Conservation (phyloP, 768 basidiomycete genomes). For the Tulasnella sp. region DNA sequence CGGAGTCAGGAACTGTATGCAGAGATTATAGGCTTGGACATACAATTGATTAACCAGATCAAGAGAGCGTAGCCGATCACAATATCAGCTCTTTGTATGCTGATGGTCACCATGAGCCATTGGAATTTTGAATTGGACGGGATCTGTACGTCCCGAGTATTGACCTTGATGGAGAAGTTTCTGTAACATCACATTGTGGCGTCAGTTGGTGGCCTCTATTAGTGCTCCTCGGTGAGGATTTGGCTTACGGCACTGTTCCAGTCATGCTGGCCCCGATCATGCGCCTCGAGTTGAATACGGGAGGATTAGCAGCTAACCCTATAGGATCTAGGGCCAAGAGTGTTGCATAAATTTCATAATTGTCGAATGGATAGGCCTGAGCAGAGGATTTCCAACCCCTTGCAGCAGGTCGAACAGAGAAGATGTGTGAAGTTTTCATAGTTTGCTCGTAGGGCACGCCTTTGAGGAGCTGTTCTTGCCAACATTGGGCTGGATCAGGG, state of each 20-base stretch:
- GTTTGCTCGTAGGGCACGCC: slow-evolving; percentile 8
- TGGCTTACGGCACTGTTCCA: slow-evolving; percentile 5
- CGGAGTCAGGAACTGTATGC: no score
- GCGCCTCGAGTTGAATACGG: background rate
- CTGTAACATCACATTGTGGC: background rate
- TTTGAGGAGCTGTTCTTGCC: background rate
- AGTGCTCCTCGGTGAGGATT: no score
- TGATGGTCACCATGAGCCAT: slow-evolving; percentile 8
- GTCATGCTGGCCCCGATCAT: slow-evolving; percentile 2
- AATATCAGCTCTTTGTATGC: slow-evolving; percentile 1
- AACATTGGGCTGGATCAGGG: slow-evolving; percentile 1
- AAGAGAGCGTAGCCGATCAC: slow-evolving; percentile 6
- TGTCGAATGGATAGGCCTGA: slow-evolving; percentile 9
- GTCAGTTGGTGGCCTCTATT: no score
- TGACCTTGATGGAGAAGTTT: slow-evolving; percentile 6
- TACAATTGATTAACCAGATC: slow-evolving; percentile 8
- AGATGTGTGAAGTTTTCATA: background rate
- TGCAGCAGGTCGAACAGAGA: background rate
- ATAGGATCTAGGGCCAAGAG: slow-evolving; percentile 6
- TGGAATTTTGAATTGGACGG: background rate
- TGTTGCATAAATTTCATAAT: background rate
- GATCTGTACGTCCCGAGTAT: background rate
- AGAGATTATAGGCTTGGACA: no score
- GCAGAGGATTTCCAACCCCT: background rate
- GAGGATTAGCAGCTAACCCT: no score